Evolutionary conservation across 1,284 basidiomycete species (phyloP), one percentile per base, ranked within the genome.

Genomic region (Ganoderma boninense): DNA sequence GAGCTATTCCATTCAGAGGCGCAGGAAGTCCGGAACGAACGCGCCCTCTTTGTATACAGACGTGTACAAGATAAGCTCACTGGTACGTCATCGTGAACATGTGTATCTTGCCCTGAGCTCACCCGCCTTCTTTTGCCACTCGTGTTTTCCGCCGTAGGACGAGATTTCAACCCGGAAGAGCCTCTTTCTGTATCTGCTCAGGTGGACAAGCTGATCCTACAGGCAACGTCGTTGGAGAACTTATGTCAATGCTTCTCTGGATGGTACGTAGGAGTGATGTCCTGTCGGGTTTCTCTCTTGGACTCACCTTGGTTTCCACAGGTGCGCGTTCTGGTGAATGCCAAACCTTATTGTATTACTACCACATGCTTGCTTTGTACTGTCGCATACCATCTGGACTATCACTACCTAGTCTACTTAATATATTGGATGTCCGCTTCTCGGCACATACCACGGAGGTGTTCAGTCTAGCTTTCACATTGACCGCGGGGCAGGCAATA

Each of bases 201-300:
- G 80, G 96, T 97, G 26, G 95, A 97, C 79, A 94, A 94, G 79
- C 86, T 99, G 65, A 98, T 98, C 73, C 86, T 90, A 71, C 95
- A 98, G 80, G 95, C 97, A 8, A 97, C 94, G 7, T 92, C 93
- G 14, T 84, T 97, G 61, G 96, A 98, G 82, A 97, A 98, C 80
- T 88, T 98, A 2, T 97, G 96, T 80, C 96, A 97, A 79, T 96
- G 95, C 77, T 99, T 98, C 84, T 95, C 96, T 72, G 97, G 97
- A 80, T 98, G 97, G 97, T 95, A 80, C 71, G 85, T 77, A 60
- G 26, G 23, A 38, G 7, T 38, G 29, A 18, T 56, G 2, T 40
- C 49, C 16, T 18, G 11, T 52, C 26, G 23, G 35, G n/a, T 2
- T 16, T 14, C 26, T 44, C 40, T 3, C 14, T 29, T 26, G 32